Conservation (phyloP, 192 early-diverging fungal species). For the Entomortierella parvispora region DNA sequence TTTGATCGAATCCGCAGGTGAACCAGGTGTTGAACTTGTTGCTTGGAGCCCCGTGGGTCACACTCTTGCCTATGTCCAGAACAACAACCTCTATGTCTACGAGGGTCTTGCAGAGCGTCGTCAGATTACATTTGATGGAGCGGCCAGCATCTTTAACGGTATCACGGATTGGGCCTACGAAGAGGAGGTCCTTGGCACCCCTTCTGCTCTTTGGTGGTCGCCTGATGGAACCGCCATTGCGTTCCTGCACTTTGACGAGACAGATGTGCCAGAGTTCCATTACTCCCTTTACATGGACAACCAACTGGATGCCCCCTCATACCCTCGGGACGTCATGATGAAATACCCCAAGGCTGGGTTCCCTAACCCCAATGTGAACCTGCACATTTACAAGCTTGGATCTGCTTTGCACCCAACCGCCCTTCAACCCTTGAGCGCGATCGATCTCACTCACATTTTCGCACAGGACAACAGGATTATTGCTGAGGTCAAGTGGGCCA, state of each 20-base stretch:
- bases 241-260: constrained; percentile 90
- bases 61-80: constrained; percentile 82
- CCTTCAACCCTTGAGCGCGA: constrained; percentile 21
- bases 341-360: constrained; percentile 94
- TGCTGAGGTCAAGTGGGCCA: constrained; percentile 87
- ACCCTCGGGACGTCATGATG: constrained; percentile 76
- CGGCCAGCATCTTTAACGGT: constrained; percentile 86
- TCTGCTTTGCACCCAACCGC: constrained; percentile 21
- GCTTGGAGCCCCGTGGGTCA: constrained; percentile 85
- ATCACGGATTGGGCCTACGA: constrained; percentile 99
- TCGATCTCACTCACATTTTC: constrained; percentile 55
- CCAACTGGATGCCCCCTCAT: constrained; percentile 57
- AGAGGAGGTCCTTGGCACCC: constrained; percentile 85
- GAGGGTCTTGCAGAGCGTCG: constrained; percentile 71
- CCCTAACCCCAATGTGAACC: constrained; percentile 82
- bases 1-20: constrained; percentile 56
- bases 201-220: constrained; percentile 88
- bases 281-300: constrained; percentile 79
- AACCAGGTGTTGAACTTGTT: constrained; percentile 70
- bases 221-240: constrained; percentile 81
- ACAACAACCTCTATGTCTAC: constrained; percentile 89
- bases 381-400: constrained; percentile 72
- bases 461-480: constrained; percentile 79
- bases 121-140: constrained; percentile 88
- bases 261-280: constrained; percentile 79